These are phyloP conservation scores for Rhodamnia rubescens DNA, from an alignment of 345 rosid species.

Conservation along the genomic window DNA sequence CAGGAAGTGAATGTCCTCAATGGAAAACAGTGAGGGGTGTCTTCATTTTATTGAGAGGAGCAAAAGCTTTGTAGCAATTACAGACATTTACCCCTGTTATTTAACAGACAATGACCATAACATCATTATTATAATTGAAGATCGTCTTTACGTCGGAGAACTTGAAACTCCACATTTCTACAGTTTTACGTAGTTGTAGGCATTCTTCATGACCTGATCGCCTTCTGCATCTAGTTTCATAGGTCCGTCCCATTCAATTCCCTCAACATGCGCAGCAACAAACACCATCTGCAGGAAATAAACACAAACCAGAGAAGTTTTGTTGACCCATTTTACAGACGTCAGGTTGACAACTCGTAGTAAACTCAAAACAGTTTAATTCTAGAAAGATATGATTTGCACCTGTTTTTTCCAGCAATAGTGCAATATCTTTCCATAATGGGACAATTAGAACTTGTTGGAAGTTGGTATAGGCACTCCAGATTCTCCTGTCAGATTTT, in stretches of 20 bases:
- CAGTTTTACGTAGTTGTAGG: background rate
- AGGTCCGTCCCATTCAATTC: background rate
- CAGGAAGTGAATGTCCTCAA: background rate
- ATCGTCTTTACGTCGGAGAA: background rate
- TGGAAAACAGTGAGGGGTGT: background rate
- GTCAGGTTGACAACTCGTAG: background rate
- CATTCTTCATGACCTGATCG: background rate
- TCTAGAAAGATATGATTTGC: background rate
- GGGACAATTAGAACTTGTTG: background rate
- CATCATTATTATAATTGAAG: background rate
- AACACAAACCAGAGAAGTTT: background rate
- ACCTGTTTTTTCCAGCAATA: background rate
- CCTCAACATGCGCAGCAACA: background rate
- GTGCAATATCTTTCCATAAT: background rate
- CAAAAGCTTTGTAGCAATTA: background rate
- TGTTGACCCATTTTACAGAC: background rate
- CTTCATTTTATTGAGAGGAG: background rate
- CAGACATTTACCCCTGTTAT: background rate
- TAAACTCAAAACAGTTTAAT: background rate
- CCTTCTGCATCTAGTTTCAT: background rate
- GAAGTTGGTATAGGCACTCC: slow-evolving; percentile 72
- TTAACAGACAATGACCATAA: background rate
- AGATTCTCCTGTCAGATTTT: slow-evolving; percentile 42
- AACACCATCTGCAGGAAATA: background rate
- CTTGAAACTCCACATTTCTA: background rate